phyloP scores from a whole-genome alignment of 257 asterid species.

The Ilex asprella region DNA sequence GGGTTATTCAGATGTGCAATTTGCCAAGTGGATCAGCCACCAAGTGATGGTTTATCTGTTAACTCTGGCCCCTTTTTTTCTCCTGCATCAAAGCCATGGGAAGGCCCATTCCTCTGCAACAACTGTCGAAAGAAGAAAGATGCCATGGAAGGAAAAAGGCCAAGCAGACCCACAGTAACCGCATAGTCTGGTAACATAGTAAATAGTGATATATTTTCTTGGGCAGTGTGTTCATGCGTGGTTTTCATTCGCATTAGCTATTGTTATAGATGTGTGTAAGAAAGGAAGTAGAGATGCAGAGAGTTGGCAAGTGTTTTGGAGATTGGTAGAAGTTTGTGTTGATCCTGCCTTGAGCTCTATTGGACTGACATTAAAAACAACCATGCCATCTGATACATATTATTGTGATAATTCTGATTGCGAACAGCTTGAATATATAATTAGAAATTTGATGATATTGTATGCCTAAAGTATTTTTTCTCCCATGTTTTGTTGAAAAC shows the following conservation, averaged over 20 bases:
- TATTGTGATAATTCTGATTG: slow-evolving; percentile 4
- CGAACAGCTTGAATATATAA: too few relatives aligned
- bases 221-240: slow-evolving; percentile 37
- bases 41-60: slow-evolving; percentile 71
- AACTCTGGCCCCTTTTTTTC: slow-evolving; percentile 88
- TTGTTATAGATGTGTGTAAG: slow-evolving; percentile 36
- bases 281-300: slow-evolving; percentile 20
- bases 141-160: slow-evolving; percentile 89
- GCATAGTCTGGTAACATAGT: slow-evolving; percentile 36
- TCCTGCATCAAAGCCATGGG: slow-evolving; percentile 95
- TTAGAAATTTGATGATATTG: too few relatives aligned
- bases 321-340: slow-evolving; percentile 30
- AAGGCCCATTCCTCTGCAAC: slow-evolving; percentile 94
- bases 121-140: slow-evolving; percentile 87
- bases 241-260: slow-evolving; percentile 26
- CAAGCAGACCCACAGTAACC: slow-evolving; percentile 41
- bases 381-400: slow-evolving; percentile 32
- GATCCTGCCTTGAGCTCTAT: slow-evolving; percentile 23
- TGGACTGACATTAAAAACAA: slow-evolving; percentile 30
- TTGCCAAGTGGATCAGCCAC: slow-evolving; percentile 88
- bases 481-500: too few relatives aligned
- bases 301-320: slow-evolving; percentile 33
- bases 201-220: slow-evolving; percentile 29
- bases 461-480: too few relatives aligned
- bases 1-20: slow-evolving; percentile 93